These are phyloP conservation scores for Leonotis leonurus DNA, from an alignment of 257 asterid species.

Conservation along the genomic window DNA sequence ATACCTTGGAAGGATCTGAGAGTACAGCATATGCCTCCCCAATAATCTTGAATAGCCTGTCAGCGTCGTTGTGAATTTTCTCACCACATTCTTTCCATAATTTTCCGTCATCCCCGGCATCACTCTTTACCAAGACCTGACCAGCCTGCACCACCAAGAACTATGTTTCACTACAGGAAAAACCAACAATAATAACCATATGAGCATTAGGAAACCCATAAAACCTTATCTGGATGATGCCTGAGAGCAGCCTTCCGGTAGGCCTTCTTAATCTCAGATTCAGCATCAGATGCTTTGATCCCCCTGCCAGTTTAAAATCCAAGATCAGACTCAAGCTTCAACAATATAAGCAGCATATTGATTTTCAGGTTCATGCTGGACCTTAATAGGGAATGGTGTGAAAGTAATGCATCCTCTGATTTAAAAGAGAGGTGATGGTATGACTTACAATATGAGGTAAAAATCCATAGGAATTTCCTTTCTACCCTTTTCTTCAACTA, in stretches of 20 bases:
- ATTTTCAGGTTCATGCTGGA: too few species aligned
- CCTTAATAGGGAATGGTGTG: too few species aligned
- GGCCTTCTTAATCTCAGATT: constrained; percentile 87
- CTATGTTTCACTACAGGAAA: constrained; percentile 2
- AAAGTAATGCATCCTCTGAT: too few species aligned
- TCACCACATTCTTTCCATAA: constrained; percentile 72
- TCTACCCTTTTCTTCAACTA: constrained; percentile 60
- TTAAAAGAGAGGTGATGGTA: too few species aligned
- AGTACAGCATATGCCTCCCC: constrained; percentile 95
- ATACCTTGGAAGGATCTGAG: constrained; percentile 84
- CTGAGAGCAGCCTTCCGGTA: constrained; percentile 93
- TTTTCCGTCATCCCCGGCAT: constrained; percentile 56
- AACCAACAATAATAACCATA: background rate
- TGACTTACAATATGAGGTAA: constrained; percentile 79
- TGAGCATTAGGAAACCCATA: background rate
- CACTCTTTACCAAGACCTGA: constrained; percentile 67
- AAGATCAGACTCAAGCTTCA: constrained; percentile 4
- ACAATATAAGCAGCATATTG: too few species aligned
- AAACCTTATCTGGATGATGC: constrained; percentile 98
- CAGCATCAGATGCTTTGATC: constrained; percentile 72
- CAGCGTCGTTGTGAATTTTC: constrained; percentile 78
- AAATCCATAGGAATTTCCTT: constrained; percentile 55
- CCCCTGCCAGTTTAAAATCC: constrained; percentile 49
- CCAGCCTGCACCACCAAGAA: constrained; percentile 54
- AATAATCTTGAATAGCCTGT: constrained; percentile 77